Evolutionary conservation across 2,329 filamentous ascomycete genomes (phyloP), one percentile per base, ranked within the genome.

Genomic region (Colletotrichum chlorophyti): DNA sequence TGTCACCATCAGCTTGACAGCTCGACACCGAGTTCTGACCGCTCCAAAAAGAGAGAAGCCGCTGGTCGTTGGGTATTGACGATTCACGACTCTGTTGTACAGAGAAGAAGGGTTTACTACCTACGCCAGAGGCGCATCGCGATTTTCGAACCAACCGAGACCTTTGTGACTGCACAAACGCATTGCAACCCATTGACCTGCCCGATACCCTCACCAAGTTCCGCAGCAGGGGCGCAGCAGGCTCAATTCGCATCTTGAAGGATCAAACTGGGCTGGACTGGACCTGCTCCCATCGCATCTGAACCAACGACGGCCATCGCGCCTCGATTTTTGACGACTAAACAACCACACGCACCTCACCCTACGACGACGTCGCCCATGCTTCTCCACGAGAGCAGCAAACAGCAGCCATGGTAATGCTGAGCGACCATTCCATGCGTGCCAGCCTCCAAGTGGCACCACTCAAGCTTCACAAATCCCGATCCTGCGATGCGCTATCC

Each of bases 391-490:
- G 63, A 57, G 53, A 40, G 41, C 53, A 42, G 46, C 60, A 58
- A 67, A 64, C 72, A 74, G 73, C 73, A 74, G 74, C 76, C 74
- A 76, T 71, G 72, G 77, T 75, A 67, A 79, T 78, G 77, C 75
- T 77, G 72, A 76, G 73, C 64, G 73, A 77, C 65, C 73, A 79
- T 65, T 69, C 76, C 55, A 74, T 78, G 72, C 79, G 83, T 73
- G 77, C 83, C 70, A 87, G 83, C 76, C 78, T 85, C 50, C 81
- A 84, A 69, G 83, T 87, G 74, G 84, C 85, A 68, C 84, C 85
- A 57, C 75, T 88, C 59, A 68, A 79, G 47, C 79, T 86, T 60
- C 72, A 79, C 43, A 85, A 83, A 68, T 68, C 70, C 41, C 69
- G 64, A 50, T 45, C 65, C 26, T 43, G 58, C 50, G 52, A 62